Base-by-base conservation (phyloP, 1,284 basidiomycete species). In the Trichosporon asahii region DNA sequence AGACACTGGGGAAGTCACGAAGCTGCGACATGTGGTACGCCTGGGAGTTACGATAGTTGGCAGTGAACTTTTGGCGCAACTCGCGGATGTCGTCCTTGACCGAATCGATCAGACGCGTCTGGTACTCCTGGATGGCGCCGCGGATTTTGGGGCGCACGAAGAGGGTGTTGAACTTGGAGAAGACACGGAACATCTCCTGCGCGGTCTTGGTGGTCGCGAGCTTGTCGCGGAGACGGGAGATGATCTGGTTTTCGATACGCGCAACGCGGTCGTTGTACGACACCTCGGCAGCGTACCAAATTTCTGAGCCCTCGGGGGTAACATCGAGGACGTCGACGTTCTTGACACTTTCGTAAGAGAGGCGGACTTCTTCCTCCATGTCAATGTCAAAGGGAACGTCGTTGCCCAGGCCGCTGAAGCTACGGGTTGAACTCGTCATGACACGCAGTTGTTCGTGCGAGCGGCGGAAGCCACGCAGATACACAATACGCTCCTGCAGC, bases 71-170 rank as follows among this genome's bases (percentile, higher is more conserved):
- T 83, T 95, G 93, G 76, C 98, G 95, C 25, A 99, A 86, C 68
- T 90, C 90, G 76, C 95, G 94, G 82, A 99, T 98, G 80, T 99
- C 96, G 78, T 96, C 93, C 82, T 98, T 98, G 69, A 99, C 96
- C 1, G 93, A 95, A 77, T 98, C 95, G 76, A 98, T 97, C 14
- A 98, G 89, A 73, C 96, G 95, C 0, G 95, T 97, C 83, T 99
- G 97, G 79, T 99, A 98, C 83, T 98, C 97, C 87, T 98, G 94
- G 70, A 99, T 98, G 53, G 96, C 95, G 74, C 96, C 95, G 68
- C 93, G 90, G 82, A 95, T 95, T 89, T 98, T 98, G n/a, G 95
- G 96, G 71, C 97, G 88, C 37, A 99, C 95, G 80, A 99, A 98
- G 37, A 99, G 85, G 1, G 93, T 93, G 83, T 99, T 98, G 86